phyloP scores from a whole-genome alignment of 1,284 basidiomycete genomes.

The Sphagnurus paluster region DNA sequence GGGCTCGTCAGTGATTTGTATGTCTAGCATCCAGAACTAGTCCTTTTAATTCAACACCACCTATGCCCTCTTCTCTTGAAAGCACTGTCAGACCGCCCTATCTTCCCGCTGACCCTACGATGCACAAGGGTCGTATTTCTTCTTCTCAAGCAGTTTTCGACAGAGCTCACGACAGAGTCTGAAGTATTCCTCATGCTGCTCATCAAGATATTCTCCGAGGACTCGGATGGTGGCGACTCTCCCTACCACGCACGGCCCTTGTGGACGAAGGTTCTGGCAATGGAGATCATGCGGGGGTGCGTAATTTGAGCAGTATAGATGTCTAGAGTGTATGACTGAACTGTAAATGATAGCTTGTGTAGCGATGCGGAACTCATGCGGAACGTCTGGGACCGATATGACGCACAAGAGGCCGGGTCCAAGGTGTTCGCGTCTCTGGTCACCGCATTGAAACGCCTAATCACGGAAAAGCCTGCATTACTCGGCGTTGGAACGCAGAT shows the following conservation, averaged over 20 bases:
- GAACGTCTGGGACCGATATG: conserved; percentile 81
- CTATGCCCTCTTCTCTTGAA: conserved; percentile 90
- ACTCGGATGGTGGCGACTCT: conserved; percentile 45
- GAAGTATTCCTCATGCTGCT: conserved; percentile 86
- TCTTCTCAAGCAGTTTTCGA: conserved; percentile 88
- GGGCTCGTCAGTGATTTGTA: neutral
- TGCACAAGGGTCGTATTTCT: conserved; percentile 93
- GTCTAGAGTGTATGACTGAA: neutral
- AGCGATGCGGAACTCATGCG: conserved; percentile 82
- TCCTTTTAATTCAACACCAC: conserved; percentile 83
- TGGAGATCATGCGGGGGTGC: conserved; percentile 89
- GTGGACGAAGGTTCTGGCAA: conserved; percentile 89
- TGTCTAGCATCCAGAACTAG: conserved; percentile 74
- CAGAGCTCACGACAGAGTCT: conserved; percentile 76
- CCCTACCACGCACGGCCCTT: conserved; percentile 51
- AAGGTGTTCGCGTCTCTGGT: conserved; percentile 83
- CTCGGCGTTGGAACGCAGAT: conserved; percentile 82
- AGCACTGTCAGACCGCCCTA: conserved; percentile 78
- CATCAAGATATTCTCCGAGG: conserved; percentile 77
- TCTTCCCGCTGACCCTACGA: conserved; percentile 88
- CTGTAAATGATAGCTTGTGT: conserved; percentile 60
- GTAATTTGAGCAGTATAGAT: conserved; percentile 27
- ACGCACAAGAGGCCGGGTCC: conserved; percentile 59
- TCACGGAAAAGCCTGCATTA: conserved; percentile 84
- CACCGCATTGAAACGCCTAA: conserved; percentile 77